phyloP scores from a whole-genome alignment of 148 eudicot genomes.

The Rhododendron molle region DNA sequence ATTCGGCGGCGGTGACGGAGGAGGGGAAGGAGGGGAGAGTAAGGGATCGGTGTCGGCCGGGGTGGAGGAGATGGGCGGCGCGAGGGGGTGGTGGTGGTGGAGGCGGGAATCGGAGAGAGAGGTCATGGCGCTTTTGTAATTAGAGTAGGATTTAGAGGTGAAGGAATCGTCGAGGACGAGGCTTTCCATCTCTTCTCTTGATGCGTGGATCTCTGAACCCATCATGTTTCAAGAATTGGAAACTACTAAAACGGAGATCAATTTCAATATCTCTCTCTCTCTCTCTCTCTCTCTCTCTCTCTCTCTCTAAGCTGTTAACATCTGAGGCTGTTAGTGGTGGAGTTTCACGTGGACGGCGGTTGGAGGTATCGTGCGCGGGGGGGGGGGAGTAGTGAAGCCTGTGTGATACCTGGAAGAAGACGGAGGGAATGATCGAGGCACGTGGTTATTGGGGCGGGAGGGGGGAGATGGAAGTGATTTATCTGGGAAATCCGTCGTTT shows the following conservation, averaged over 20 bases:
- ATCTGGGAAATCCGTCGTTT: background rate
- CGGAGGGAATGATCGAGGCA: background rate
- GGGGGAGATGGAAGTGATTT: background rate
- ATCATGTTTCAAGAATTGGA: constrained; percentile 21
- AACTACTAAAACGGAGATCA: background rate
- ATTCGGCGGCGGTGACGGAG: constrained; percentile 5
- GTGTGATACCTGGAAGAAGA: background rate
- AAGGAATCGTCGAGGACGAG: constrained; percentile 42
- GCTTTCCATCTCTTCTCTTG: constrained; percentile 31
- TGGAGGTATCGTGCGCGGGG: background rate
- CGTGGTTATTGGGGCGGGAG: background rate
- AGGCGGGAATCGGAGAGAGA: constrained; percentile 42
- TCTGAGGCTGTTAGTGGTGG: background rate
- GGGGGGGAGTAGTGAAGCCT: background rate
- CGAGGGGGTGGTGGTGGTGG: constrained; percentile 38
- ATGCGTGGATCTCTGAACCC: constrained; percentile 39
- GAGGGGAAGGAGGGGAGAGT: constrained; percentile 33
- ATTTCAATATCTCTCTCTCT: background rate
- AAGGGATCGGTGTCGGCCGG: constrained; percentile 63
- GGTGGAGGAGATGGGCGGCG: constrained; percentile 24
- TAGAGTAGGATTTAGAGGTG: constrained; percentile 42
- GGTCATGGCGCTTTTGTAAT: constrained; percentile 51
- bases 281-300: background rate
- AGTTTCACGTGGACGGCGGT: background rate
- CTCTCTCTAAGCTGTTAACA: background rate